Percentiles rank a stretch among this genome's conserved stretches.
phyloP scores from a whole-genome alignment of 2,329 filamentous ascomycete genomes.

The Penicillium freii region DNA sequence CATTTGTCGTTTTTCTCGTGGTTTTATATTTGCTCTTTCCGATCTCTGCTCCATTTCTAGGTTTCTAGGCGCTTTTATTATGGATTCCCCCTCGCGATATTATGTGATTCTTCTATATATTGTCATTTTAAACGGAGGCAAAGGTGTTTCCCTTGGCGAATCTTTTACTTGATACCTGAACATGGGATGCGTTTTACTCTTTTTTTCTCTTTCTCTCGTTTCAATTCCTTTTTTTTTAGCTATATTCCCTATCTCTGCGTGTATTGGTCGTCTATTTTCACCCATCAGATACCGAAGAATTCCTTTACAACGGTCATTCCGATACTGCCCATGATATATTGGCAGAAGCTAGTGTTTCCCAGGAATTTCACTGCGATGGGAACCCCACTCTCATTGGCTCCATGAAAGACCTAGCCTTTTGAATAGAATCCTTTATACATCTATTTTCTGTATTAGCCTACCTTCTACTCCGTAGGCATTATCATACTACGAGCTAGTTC shows the following conservation, averaged over 20 bases:
- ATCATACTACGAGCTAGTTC: background rate
- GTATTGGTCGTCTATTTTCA: conserved; percentile 8
- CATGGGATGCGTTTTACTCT: conserved; percentile 11
- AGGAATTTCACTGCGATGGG: conserved; percentile 6
- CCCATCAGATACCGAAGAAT: background rate
- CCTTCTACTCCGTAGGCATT: background rate
- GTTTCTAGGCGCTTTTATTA: conserved; percentile 12
- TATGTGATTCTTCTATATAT: conserved; percentile 8
- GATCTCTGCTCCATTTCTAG: background rate
- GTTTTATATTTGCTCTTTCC: conserved; percentile 8
- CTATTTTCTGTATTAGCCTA: background rate
- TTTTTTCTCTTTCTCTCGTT: background rate
- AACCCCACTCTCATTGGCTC: background rate
- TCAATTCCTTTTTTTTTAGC: background rate
- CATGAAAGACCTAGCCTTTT: background rate
- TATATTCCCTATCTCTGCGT: background rate
- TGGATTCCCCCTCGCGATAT: conserved; percentile 16
- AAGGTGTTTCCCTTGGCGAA: conserved; percentile 17
- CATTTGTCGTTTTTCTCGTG: conserved; percentile 9
- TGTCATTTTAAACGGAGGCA: conserved; percentile 20
- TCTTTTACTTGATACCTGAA: conserved; percentile 21
- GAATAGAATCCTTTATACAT: background rate
- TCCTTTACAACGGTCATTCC: background rate
- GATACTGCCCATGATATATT: conserved; percentile 6
- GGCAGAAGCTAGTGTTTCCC: background rate